Evolutionary conservation across 768 basidiomycete species (phyloP).

Genomic region (Podaxis carcinomalis): DNA sequence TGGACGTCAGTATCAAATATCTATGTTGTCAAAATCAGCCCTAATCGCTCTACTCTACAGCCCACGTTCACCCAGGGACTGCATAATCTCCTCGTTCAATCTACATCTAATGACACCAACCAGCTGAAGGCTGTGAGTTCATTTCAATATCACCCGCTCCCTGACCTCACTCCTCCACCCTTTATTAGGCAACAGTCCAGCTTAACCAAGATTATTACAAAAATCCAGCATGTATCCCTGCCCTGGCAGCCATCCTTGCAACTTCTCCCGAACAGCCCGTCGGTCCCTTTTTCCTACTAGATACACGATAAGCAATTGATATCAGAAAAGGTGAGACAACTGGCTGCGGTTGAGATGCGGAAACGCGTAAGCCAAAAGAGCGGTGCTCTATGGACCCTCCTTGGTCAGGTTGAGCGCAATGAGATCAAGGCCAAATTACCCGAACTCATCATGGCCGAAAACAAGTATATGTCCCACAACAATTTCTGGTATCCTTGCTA

Average conservation of each 20-base stretch:
- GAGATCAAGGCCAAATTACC: conserved; percentile 85
- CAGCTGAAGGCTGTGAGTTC: conserved; percentile 81
- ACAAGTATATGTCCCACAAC: conserved; percentile 44
- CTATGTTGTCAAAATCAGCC: conserved; percentile 5
- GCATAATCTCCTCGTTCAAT: conserved; percentile 82
- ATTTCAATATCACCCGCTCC: conserved; percentile 11
- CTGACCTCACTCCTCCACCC: conserved; percentile 1
- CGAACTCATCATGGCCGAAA: conserved; percentile 70
- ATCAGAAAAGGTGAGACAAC: conserved; percentile 77
- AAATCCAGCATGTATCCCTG: conserved; percentile 84
- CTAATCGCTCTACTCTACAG: conserved; percentile 34
- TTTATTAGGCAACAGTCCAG: conserved; percentile 76
- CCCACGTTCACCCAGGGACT: conserved; percentile 74
- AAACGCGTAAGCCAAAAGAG: conserved; percentile 84
- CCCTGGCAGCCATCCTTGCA: conserved; percentile 82
- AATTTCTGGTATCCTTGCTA: conserved; percentile 14
- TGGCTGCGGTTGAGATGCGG: conserved; percentile 93
- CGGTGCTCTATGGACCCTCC: conserved; percentile 76
- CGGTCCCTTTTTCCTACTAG: conserved; percentile 25
- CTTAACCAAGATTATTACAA: conserved; percentile 94
- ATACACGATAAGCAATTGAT: conserved; percentile 8
- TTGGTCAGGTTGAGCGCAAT: conserved; percentile 63
- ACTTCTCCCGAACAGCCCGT: conserved; percentile 83
- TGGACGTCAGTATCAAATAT: conserved; percentile 42
- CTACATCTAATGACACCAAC: conserved; percentile 83